These are phyloP conservation scores for Ganoderma lingzhi DNA, from an alignment of 1,284 basidiomycete genomes.

Conservation along the genomic window DNA sequence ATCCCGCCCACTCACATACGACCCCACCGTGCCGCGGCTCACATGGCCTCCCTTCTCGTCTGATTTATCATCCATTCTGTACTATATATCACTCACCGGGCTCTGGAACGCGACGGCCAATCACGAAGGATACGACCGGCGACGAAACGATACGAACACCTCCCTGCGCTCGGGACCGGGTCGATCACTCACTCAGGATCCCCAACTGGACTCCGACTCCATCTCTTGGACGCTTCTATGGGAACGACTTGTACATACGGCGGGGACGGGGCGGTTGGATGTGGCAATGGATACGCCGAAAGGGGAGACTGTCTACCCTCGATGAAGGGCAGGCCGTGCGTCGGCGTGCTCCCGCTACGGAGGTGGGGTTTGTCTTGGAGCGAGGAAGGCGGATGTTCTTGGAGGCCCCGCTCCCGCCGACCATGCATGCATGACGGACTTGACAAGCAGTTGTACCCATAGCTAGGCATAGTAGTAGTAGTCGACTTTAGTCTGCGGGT, in stretches of 20 bases:
- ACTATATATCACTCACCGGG: conserved; percentile 31
- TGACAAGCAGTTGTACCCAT: conserved; percentile 27
- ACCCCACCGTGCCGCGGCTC: conserved; percentile 16
- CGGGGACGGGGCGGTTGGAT: conserved; percentile 15
- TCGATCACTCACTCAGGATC: conserved; percentile 8
- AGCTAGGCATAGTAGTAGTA: conserved; percentile 26
- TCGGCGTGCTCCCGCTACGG: conserved; percentile 13
- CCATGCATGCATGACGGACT: conserved; percentile 16
- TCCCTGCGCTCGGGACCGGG: conserved; percentile 20
- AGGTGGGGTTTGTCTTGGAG: conserved; percentile 10
- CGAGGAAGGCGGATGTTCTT: conserved; percentile 10
- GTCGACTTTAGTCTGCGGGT: conserved; percentile 24
- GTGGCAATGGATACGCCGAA: not conserved
- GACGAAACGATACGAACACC: conserved; percentile 29
- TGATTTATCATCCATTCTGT: conserved; percentile 27
- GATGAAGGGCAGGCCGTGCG: conserved; percentile 27
- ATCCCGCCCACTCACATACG: conserved; percentile 29
- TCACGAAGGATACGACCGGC: conserved; percentile 37
- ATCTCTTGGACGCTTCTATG: conserved; percentile 24
- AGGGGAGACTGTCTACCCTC: conserved; percentile 26
- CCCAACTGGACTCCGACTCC: conserved; percentile 11
- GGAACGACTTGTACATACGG: conserved; percentile 26
- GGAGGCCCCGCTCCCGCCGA: conserved; percentile 17
- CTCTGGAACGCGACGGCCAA: conserved; percentile 38
- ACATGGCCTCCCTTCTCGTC: conserved; percentile 18